Percentiles rank a stretch among this genome's conserved stretches.
Conservation (phyloP, 495 filamentous ascomycete species). For the Penicillium chermesinum region DNA sequence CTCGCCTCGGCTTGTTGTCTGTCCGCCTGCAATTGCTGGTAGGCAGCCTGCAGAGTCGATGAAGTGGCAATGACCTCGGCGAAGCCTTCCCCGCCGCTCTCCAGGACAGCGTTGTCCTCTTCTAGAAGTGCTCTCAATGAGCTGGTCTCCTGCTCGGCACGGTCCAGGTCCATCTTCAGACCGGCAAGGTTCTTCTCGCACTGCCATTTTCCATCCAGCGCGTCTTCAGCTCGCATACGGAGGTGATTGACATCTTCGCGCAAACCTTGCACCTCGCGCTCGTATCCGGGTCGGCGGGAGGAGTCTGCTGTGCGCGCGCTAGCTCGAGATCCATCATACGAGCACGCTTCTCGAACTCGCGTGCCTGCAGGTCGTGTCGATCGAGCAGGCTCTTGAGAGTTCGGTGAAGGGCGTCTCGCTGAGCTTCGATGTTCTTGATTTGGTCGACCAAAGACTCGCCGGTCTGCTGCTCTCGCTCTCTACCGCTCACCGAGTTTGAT, state of each 20-base stretch:
- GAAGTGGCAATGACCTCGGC: conserved; percentile 55
- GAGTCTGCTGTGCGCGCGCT: conserved; percentile 61
- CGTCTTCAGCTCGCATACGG: conserved; percentile 86
- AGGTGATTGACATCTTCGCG: conserved; percentile 81
- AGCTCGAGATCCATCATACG: conserved; percentile 71
- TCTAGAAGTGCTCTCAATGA: conserved; percentile 73
- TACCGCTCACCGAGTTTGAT: conserved; percentile 57
- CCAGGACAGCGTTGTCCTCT: conserved; percentile 65
- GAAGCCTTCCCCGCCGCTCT: conserved; percentile 40
- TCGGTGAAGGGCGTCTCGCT: conserved; percentile 86
- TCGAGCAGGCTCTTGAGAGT: conserved; percentile 83
- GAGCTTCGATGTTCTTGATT: conserved; percentile 85
- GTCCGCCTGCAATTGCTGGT: conserved; percentile 74
- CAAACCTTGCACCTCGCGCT: conserved; percentile 71
- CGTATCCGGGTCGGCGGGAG: conserved; percentile 70
- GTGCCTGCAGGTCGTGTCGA: conserved; percentile 74
- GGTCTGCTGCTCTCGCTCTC: conserved; percentile 58
- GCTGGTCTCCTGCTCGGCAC: conserved; percentile 85
- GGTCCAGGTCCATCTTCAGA: conserved; percentile 95
- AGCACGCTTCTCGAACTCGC: conserved; percentile 74
- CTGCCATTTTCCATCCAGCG: conserved; percentile 93
- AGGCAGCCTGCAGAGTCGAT: conserved; percentile 71
- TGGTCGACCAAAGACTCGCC: conserved; percentile 72
- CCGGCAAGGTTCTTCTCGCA: conserved; percentile 90
- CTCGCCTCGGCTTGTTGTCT: conserved; percentile 62